Evolutionary conservation across 257 asterid species (phyloP).

Genomic region (Solanum chmielewskii): DNA sequence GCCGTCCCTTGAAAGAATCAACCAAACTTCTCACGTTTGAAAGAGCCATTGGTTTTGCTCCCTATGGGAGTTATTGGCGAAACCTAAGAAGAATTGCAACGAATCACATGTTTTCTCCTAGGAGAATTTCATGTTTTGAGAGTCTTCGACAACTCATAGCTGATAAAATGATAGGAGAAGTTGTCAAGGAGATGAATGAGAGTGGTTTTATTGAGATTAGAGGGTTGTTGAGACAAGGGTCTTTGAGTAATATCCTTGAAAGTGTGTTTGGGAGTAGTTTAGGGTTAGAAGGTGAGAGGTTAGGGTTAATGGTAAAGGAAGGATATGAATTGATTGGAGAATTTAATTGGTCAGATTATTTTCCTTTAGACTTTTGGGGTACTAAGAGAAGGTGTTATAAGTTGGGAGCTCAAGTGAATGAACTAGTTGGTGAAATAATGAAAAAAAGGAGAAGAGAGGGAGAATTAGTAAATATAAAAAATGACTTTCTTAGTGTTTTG

Average conservation of each 20-base stretch:
- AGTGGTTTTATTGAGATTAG: conserved; percentile 34
- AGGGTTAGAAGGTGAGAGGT: conserved; percentile 10
- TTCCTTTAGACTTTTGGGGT: conserved; percentile 41
- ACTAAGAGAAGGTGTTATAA: conserved; percentile 49
- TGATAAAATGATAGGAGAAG: conserved; percentile 15
- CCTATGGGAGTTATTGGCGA: neutral
- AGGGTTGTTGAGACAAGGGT: conserved; percentile 26
- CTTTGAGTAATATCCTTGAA: conserved; percentile 42
- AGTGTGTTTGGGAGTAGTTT: conserved; percentile 48
- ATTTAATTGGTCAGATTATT: conserved; percentile 62
- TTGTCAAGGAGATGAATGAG: conserved; percentile 16
- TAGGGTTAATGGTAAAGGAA: conserved; percentile 54
- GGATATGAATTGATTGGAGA: conserved; percentile 54
- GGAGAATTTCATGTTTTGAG: conserved; percentile 33
- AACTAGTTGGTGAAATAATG: conserved; percentile 27
- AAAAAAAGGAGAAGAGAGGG: conserved; percentile 25
- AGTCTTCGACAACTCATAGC: conserved; percentile 25
- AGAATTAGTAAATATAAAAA: conserved; percentile 14
- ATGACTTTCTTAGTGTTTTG: conserved; percentile 53
- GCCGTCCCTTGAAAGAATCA: neutral
- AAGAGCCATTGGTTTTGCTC: neutral
- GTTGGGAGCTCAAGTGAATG: conserved; percentile 32
- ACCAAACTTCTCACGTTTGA: neutral
- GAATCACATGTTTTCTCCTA: conserved; percentile 15
- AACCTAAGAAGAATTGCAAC: neutral